Percentiles rank a stretch among this genome's conserved stretches.
Evolutionary conservation across 441 rosid species (phyloP).

Genomic region (Pelargonium cotyledonis): DNA sequence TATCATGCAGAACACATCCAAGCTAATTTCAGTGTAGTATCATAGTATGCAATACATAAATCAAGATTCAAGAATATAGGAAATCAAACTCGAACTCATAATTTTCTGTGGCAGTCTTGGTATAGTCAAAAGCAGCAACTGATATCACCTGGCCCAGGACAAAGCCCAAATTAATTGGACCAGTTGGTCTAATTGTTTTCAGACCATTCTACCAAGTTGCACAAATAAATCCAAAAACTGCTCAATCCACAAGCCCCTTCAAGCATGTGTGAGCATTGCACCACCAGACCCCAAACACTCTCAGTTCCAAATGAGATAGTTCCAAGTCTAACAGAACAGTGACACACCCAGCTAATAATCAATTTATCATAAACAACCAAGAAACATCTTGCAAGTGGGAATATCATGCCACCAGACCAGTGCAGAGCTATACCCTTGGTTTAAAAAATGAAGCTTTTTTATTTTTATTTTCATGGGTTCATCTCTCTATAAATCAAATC

Average conservation of each 20-base stretch:
- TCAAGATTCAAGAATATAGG: too few species aligned
- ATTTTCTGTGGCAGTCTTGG: too few species aligned
- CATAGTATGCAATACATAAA: too few species aligned
- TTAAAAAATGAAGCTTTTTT: background rate
- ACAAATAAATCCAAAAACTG: conserved; percentile 4
- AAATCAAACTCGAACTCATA: too few species aligned
- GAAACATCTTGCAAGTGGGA: background rate
- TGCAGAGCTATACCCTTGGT: background rate
- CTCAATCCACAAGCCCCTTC: background rate
- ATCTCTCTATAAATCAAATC: background rate
- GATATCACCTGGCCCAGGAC: background rate
- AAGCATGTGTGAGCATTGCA: background rate
- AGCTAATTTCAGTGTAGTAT: too few species aligned
- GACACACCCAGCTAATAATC: too few species aligned
- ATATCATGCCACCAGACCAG: background rate
- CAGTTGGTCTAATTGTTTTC: background rate
- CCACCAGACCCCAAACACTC: background rate
- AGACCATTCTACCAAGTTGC: background rate
- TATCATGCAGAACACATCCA: too few species aligned
- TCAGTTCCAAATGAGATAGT: background rate
- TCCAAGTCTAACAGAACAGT: background rate
- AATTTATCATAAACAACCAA: background rate
- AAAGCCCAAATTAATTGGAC: background rate
- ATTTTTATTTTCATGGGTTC: background rate
- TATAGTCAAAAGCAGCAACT: background rate